Base-by-base conservation (phyloP, 257 asterid species). In the Salvia splendens region DNA sequence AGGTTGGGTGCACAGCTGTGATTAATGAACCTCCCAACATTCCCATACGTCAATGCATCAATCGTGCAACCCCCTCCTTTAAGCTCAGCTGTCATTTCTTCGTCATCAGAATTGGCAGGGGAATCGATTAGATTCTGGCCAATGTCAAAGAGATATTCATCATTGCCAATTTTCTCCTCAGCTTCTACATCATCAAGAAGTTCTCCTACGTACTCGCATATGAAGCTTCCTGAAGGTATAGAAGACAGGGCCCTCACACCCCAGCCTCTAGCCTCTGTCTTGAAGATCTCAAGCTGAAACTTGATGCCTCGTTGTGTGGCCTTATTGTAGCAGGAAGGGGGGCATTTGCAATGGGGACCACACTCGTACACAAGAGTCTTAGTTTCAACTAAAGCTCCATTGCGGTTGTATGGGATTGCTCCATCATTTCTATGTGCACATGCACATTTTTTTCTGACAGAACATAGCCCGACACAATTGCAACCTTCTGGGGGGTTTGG, bases 1-100 rank as follows among this genome's bases (percentile, higher is more conserved):
- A 93, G 89, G 57, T 90, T 93, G 1, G 99, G 96, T 1, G 84
- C 78, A 70, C 99, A 93, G 81, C 99, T 86, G 70, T 93, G 97
- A 50, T 93, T 90, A 36, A 93, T 71, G 71, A 93, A 90, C 76
- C 99, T 81, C 30, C 99, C 99, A 1, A 93, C 64, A 32, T 82
- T 90, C 50, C 96, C 99, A 61, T 30, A 81, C 8, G 64, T 14
- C 80, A 83, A 0, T 2, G 95, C 99, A 63, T 93, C 99, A 32
- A 93, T 88, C 6, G 99, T 88, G 16, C 64, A 88, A 15, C 91
- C 87, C 33, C 74, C 94, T 36, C 78, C 92, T 45, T 7, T 70
- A 30, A 47, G 69, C 60, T 79, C 89, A 43, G 50, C 68, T 3
- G 67, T 54, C 41, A 35, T 14, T 47, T 67, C 78, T 41, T 67